phyloP scores from a whole-genome alignment of 106 monocot species.

The Dactylorhiza incarnata region DNA sequence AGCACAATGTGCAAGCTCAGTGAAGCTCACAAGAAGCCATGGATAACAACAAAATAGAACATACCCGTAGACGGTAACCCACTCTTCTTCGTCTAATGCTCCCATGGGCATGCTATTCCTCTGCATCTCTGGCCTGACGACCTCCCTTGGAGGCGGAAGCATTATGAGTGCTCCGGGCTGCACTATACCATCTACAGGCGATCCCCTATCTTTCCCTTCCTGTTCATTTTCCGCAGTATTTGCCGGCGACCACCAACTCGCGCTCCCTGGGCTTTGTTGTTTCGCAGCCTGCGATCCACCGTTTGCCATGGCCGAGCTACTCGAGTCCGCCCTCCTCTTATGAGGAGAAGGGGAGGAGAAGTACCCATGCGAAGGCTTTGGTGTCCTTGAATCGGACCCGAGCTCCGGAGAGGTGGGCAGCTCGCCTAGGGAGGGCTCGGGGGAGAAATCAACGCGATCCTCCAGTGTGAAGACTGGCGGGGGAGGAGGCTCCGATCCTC shows the following conservation, averaged over 20 bases:
- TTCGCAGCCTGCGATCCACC: constrained; percentile 2
- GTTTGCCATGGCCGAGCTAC: neutral
- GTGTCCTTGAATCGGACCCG: constrained; percentile 11
- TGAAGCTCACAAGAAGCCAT: neutral
- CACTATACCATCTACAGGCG: constrained; percentile 65
- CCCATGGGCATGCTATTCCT: constrained; percentile 25
- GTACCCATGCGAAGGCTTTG: constrained; percentile 7
- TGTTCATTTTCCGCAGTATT: constrained; percentile 18
- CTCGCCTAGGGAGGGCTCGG: constrained; percentile 33
- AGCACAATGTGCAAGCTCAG: too few relatives aligned
- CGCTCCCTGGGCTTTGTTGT: constrained; percentile 12
- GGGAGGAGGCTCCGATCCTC: constrained; percentile 34
- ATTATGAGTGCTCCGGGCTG: constrained; percentile 35
- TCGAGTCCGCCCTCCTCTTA: constrained; percentile 16
- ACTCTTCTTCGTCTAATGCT: constrained; percentile 72
- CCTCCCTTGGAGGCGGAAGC: constrained; percentile 67
- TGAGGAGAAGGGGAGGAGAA: constrained; percentile 31
- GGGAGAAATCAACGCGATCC: constrained; percentile 68
- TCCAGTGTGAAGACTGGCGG: constrained; percentile 84
- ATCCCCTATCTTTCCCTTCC: constrained; percentile 38
- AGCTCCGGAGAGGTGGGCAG: constrained; percentile 13
- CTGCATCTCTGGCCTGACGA: constrained; percentile 67
- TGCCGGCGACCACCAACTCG: constrained; percentile 46
- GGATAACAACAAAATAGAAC: neutral
- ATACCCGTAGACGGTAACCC: constrained; percentile 97